Evolutionary conservation across 2,329 filamentous ascomycete genomes (phyloP), one percentile per base, ranked within the genome.

Genomic region (Hypoxylon sp.): DNA sequence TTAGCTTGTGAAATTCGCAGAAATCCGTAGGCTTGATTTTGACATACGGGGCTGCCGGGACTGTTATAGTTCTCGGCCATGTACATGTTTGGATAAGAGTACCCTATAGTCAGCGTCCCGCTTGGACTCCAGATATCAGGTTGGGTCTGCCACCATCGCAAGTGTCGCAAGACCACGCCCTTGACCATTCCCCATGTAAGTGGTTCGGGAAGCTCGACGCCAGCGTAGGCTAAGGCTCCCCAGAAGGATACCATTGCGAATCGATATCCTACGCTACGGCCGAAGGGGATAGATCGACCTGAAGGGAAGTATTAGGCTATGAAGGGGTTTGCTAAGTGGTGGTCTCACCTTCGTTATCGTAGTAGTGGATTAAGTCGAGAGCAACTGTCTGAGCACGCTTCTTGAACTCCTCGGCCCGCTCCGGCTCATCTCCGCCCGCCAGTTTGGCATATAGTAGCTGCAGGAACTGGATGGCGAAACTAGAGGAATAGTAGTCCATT

Each of bases 201-300:
- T 0, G 91, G 91, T 6, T 82, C 83, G 0, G 91, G 91, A 4
- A 93, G 83, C 55, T 93, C 89, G 52, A 93, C 88, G 69, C 89
- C 89, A 3, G 91, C 91, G 72, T 93, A 93, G 0, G 90, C 92
- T 26, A 93, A 79, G 0, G 91, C 89, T 11, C 90, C 89, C 91
- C 91, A 94, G 79, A 94, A 94, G 0, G 88, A 91, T n/a, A 90
- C 89, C 88, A 93, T 93, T 50, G 91, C 91, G 76, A 93, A 94
- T n/a, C 91, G 87, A 76, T 95, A 95, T 5, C 90, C 92, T 51
- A 94, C 85, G 54, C 89, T 92, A 49, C 92, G 86, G 2, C 92
- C 92, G 70, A 93, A 95, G 0, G 92, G 91, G 53, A 93, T 91
- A 1, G 90, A 85, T 22, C 90, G 84, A 4, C 89, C 75, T 82